Evolutionary conservation across 352 stramenopile genomes (phyloP).

Genomic region (Globisporangium polare): DNA sequence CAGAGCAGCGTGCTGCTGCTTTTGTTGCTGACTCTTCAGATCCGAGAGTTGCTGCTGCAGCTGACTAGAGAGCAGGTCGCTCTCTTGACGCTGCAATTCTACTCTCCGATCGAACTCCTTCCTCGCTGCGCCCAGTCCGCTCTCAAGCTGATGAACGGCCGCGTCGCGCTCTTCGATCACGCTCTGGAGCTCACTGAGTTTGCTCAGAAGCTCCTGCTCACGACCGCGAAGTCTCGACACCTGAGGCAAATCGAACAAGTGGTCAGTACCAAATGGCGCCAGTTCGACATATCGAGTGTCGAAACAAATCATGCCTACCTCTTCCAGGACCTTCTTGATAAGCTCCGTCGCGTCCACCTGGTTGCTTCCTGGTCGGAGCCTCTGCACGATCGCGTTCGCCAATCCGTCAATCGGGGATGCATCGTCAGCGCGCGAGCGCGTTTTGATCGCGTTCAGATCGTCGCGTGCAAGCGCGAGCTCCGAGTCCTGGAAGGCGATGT

Average conservation of each 20-base stretch:
- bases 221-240: slow-evolving; percentile 32
- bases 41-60: slow-evolving; percentile 43
- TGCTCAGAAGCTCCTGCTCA: slow-evolving; percentile 33
- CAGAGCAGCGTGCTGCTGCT: slow-evolving; percentile 17
- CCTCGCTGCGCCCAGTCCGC: slow-evolving; percentile 47
- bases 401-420: slow-evolving; percentile 47
- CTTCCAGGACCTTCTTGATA: slow-evolving; percentile 48
- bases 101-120: slow-evolving; percentile 72
- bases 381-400: slow-evolving; percentile 22
- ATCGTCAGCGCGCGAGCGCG: slow-evolving; percentile 31
- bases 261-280: background rate
- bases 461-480: slow-evolving; percentile 51
- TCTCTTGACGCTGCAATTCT: slow-evolving; percentile 49
- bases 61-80: slow-evolving; percentile 18
- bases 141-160: slow-evolving; percentile 54
- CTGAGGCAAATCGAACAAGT: background rate
- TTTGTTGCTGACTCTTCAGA: slow-evolving; percentile 16
- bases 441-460: slow-evolving; percentile 49
- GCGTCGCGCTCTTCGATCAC: slow-evolving; percentile 48
- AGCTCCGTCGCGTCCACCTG: slow-evolving; percentile 17
- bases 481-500: slow-evolving; percentile 79
- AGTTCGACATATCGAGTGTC: background rate
- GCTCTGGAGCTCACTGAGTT: slow-evolving; percentile 33
- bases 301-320: slow-evolving; percentile 21
- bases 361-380: slow-evolving; percentile 17